Percentiles rank a stretch among this genome's conserved stretches.
These are phyloP conservation scores for Tolypocladium pustulatum DNA, from an alignment of 2,329 filamentous ascomycete genomes.

Conservation along the genomic window DNA sequence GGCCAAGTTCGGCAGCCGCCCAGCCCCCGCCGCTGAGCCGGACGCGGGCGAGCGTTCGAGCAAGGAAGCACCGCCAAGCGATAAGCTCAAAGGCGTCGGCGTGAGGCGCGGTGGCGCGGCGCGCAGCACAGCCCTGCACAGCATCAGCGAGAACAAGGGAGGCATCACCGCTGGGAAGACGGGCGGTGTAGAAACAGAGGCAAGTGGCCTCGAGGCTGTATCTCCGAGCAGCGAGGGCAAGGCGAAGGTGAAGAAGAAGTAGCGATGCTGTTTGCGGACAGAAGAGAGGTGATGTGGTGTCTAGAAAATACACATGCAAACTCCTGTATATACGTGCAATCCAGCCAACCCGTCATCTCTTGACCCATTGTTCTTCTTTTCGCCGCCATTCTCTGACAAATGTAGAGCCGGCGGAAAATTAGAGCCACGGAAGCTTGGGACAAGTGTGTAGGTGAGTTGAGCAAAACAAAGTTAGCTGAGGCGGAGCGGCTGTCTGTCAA, in stretches of 20 bases:
- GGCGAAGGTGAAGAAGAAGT: neutral
- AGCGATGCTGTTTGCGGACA: neutral
- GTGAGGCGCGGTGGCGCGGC: slow-evolving; percentile 7
- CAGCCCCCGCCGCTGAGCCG: neutral
- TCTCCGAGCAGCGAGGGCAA: neutral
- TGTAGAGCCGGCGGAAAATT: neutral
- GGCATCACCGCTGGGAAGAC: neutral
- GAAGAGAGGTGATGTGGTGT: neutral
- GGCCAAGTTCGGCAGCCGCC: neutral
- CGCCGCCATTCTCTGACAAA: neutral
- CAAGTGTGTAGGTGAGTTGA: neutral
- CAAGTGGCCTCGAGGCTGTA: neutral
- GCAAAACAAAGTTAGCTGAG: too few species aligned
- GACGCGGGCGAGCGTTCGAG: neutral
- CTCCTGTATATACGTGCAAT: too few species aligned
- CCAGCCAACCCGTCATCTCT: neutral
- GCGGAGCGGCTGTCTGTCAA: too few species aligned
- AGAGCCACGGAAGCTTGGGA: neutral
- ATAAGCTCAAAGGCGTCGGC: slow-evolving; percentile 18
- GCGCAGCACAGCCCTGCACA: slow-evolving; percentile 1
- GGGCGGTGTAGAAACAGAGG: neutral
- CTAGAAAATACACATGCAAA: neutral
- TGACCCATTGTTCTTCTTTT: neutral
- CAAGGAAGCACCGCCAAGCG: slow-evolving; percentile 6
- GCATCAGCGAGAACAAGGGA: neutral